These are phyloP conservation scores for Rhodosporidiobolus sp. DNA, from an alignment of 768 basidiomycete genomes.

Conservation along the genomic window DNA sequence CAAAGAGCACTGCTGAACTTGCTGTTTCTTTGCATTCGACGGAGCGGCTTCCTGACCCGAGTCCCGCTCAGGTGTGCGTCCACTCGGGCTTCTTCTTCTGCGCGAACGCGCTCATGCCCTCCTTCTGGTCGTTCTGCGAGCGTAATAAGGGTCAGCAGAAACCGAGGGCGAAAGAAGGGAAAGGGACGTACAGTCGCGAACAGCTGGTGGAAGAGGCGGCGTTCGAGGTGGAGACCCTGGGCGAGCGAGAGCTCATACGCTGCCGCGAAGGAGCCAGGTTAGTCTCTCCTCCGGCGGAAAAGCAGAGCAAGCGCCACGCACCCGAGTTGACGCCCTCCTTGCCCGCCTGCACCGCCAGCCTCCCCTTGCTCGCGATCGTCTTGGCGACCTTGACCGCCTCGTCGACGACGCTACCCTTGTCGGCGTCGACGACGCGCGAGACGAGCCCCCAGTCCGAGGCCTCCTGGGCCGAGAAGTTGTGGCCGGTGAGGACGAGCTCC, in stretches of 20 bases:
- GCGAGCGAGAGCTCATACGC: constrained; percentile 76
- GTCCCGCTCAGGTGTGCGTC: constrained; percentile 56
- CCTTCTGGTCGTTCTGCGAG: constrained; percentile 44
- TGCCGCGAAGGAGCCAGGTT: constrained; percentile 37
- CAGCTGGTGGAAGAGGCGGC: constrained; percentile 80
- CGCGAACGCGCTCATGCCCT: constrained; percentile 86
- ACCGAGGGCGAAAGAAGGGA: neutral
- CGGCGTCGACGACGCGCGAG: constrained; percentile 71
- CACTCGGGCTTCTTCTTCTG: constrained; percentile 89
- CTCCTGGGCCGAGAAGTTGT: constrained; percentile 72
- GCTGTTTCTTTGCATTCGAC: too few relatives aligned
- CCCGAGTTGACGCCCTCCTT: constrained; percentile 94
- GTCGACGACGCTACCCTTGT: constrained; percentile 73
- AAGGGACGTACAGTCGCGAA: constrained; percentile 66
- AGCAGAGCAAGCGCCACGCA: constrained; percentile 46
- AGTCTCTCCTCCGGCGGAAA: neutral
- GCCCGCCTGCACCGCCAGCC: constrained; percentile 72
- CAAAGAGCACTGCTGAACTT: too few relatives aligned
- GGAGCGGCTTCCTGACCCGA: too few relatives aligned
- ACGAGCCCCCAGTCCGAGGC: constrained; percentile 85
- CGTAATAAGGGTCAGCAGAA: neutral
- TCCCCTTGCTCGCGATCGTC: constrained; percentile 75
- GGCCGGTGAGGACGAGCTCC: constrained; percentile 89
- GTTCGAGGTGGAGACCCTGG: constrained; percentile 82
- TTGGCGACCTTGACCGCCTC: constrained; percentile 79